phyloP scores from a whole-genome alignment of 164 flowering plant genomes.

The Magnolia changhungtana region DNA sequence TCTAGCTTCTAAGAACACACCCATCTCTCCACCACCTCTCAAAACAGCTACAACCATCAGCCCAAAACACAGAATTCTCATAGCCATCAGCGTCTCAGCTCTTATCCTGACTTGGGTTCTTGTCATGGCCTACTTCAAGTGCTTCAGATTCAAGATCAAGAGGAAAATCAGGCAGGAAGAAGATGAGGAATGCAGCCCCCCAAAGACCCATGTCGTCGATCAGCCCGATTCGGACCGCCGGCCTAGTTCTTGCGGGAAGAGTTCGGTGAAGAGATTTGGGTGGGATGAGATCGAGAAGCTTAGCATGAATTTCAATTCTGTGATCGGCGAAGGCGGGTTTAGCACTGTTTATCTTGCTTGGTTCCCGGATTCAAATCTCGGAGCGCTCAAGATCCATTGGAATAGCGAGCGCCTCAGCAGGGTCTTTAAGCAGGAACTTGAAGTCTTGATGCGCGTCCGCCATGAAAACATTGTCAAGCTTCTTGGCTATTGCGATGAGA shows the following conservation, averaged over 20 bases:
- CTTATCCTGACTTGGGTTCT: background rate
- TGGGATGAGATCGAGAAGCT: slow-evolving; percentile 52
- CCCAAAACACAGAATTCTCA: background rate
- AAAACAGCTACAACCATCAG: background rate
- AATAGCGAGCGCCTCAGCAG: slow-evolving; percentile 50
- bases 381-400: slow-evolving; percentile 54
- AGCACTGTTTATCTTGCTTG: slow-evolving; percentile 63
- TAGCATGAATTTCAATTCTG: slow-evolving; percentile 38
- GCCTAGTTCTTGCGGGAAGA: background rate
- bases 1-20: slow-evolving; percentile 2
- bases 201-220: slow-evolving; percentile 8
- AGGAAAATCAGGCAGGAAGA: slow-evolving; percentile 15
- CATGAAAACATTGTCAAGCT: slow-evolving; percentile 65
- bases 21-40: background rate
- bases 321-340: slow-evolving; percentile 71
- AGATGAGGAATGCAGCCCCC: slow-evolving; percentile 3
- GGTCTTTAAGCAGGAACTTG: slow-evolving; percentile 61
- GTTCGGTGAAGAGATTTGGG: slow-evolving; percentile 30
- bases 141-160: slow-evolving; percentile 15
- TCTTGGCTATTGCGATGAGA: slow-evolving; percentile 59
- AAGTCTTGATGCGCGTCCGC: slow-evolving; percentile 38
- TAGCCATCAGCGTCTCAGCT: slow-evolving; percentile 1
- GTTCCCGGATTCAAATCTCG: slow-evolving; percentile 30
- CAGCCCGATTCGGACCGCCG: background rate
- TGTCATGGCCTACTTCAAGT: slow-evolving; percentile 24